Percentiles rank a stretch among this genome's conserved stretches.
These are phyloP conservation scores for Mortierella sp. DNA, from an alignment of 371 early-diverging fungal species.

Conservation along the genomic window DNA sequence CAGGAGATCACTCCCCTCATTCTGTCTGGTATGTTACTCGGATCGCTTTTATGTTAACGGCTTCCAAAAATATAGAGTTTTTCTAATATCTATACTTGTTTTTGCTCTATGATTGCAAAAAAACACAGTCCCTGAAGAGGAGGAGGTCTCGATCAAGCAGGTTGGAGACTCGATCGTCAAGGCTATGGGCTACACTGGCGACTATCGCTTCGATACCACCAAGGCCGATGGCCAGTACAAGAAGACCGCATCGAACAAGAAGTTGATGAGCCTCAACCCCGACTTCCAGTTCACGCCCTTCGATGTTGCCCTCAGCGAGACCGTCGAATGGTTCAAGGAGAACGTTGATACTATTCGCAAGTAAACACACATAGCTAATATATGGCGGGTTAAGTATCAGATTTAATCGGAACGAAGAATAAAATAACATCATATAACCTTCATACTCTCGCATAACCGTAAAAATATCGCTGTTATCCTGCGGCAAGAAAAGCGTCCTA, in stretches of 20 bases:
- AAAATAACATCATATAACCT: too few species aligned
- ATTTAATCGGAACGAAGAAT: too few species aligned
- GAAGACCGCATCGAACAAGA: constrained; percentile 89
- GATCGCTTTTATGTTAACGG: background rate
- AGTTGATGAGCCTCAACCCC: constrained; percentile 78
- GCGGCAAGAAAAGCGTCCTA: too few species aligned
- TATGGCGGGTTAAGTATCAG: background rate
- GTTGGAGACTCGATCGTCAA: constrained; percentile 83
- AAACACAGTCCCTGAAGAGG: constrained; percentile 85
- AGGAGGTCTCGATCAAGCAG: constrained; percentile 86
- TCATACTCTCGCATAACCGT: too few species aligned
- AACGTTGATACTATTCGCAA: constrained; percentile 77
- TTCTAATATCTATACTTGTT: too few species aligned
- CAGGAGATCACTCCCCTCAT: constrained; percentile 85
- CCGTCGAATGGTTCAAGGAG: constrained; percentile 83
- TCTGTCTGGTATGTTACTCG: constrained; percentile 72
- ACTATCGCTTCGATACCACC: constrained; percentile 78
- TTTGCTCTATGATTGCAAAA: constrained; percentile 11
- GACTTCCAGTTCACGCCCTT: constrained; percentile 88
- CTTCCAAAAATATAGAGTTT: too few species aligned
- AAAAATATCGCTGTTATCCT: too few species aligned
- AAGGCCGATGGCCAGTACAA: constrained; percentile 89
- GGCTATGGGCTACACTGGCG: constrained; percentile 75
- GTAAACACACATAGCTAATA: too few species aligned
- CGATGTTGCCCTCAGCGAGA: constrained; percentile 78